Evolutionary conservation across 1,139 yeast species (phyloP).

Genomic region (Kurtzmaniella natalensis): DNA sequence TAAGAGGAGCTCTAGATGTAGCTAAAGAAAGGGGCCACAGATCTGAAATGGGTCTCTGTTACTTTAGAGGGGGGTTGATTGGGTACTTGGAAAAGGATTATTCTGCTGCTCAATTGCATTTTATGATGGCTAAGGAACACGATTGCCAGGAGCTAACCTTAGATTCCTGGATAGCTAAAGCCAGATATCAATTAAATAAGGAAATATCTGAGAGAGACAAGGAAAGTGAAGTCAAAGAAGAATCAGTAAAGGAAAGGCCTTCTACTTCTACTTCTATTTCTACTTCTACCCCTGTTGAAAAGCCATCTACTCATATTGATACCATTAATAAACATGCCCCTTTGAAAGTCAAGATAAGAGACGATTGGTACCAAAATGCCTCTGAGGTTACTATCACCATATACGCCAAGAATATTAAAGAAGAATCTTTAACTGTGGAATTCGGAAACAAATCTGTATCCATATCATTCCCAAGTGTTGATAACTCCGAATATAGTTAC

Average conservation of each 20-base stretch:
- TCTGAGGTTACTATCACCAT: constrained; percentile 60
- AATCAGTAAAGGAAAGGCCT: constrained; percentile 5
- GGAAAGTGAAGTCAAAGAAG: constrained; percentile 10
- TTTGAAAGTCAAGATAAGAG: constrained; percentile 44
- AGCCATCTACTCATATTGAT: constrained; percentile 25
- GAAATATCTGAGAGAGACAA: constrained; percentile 9
- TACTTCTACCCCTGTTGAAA: constrained; percentile 8
- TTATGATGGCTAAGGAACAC: constrained; percentile 45
- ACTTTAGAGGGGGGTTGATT: constrained; percentile 55
- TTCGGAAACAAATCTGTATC: constrained; percentile 29
- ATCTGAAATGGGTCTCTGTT: constrained; percentile 51
- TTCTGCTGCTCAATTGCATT: constrained; percentile 43
- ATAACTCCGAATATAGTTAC: constrained; percentile 45
- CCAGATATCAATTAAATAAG: constrained; percentile 30
- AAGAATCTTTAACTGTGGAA: constrained; percentile 33
- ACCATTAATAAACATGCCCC: constrained; percentile 40
- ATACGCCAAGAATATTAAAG: constrained; percentile 63
- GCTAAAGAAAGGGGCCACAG: constrained; percentile 53
- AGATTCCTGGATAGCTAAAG: constrained; percentile 49
- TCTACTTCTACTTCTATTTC: no score
- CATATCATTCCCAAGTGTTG: constrained; percentile 44
- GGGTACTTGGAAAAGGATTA: constrained; percentile 44
- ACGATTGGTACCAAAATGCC: constrained; percentile 77
- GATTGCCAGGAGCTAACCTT: constrained; percentile 46
- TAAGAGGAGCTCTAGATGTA: constrained; percentile 50